phyloP scores from a whole-genome alignment of 192 early-diverging fungal species.

The Dimargaris verticillata region DNA sequence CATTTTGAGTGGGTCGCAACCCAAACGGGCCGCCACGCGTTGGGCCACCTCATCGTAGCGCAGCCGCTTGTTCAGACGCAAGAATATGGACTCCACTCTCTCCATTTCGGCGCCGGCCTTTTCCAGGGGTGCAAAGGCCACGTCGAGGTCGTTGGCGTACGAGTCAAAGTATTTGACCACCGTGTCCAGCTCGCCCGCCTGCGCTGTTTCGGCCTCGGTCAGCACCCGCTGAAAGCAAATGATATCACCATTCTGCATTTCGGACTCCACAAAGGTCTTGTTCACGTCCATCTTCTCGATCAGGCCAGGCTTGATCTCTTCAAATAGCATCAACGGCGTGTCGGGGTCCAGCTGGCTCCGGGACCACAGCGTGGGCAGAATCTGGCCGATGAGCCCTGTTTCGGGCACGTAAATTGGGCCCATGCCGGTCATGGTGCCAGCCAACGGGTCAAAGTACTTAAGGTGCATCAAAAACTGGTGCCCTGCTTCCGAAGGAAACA shows the following conservation, averaged over 20 bases:
- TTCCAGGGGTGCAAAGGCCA: slow-evolving; percentile 52
- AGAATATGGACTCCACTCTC: background rate
- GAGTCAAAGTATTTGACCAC: slow-evolving; percentile 65
- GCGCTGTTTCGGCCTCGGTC: slow-evolving; percentile 13
- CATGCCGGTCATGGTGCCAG: slow-evolving; percentile 37
- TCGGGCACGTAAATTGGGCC: slow-evolving; percentile 34
- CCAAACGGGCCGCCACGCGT: slow-evolving; percentile 51
- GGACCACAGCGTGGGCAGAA: slow-evolving; percentile 34
- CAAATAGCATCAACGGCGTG: slow-evolving; percentile 46
- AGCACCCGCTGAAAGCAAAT: slow-evolving; percentile 58
- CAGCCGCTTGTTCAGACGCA: slow-evolving; percentile 10
- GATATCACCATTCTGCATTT: slow-evolving; percentile 91
- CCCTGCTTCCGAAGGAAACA: slow-evolving; percentile 13
- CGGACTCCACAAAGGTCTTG: slow-evolving; percentile 47
- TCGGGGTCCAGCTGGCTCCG: slow-evolving; percentile 35
- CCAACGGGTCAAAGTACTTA: slow-evolving; percentile 64
- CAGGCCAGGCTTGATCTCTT: slow-evolving; percentile 89
- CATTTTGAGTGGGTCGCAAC: slow-evolving; percentile 43
- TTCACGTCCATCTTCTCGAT: slow-evolving; percentile 58
- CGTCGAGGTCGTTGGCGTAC: slow-evolving; percentile 42
- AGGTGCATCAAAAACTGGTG: slow-evolving; percentile 53
- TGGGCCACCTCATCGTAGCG: slow-evolving; percentile 34
- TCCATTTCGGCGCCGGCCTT: slow-evolving; percentile 15
- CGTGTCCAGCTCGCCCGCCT: slow-evolving; percentile 13
- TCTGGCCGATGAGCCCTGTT: slow-evolving; percentile 35